Evolutionary conservation across 306 rosid species (phyloP).

Genomic region (Dalbergia cochinchinensis): DNA sequence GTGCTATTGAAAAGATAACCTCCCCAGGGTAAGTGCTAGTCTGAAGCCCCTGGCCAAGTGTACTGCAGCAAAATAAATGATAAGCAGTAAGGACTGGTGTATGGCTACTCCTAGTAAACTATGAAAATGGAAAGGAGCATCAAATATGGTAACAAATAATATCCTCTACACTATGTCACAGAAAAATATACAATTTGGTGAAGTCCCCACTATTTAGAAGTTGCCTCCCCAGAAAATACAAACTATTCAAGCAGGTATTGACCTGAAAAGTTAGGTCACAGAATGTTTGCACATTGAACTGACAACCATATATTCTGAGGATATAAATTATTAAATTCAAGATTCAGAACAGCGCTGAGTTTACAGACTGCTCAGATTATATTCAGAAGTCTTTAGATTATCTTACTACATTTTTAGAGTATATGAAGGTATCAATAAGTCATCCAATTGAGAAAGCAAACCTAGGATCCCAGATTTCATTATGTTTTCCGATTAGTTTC

Average conservation of each 20-base stretch:
- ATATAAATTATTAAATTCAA: neutral
- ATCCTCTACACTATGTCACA: neutral
- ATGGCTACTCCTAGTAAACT: neutral
- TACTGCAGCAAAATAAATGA: slow-evolving; percentile 57
- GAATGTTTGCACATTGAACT: slow-evolving; percentile 5
- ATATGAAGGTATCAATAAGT: too few species aligned
- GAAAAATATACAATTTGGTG: neutral
- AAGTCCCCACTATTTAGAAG: neutral
- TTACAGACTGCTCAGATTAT: neutral
- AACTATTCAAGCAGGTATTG: slow-evolving; percentile 19
- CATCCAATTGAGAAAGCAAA: too few species aligned
- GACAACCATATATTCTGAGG: neutral
- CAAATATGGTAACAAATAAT: slow-evolving; percentile 8
- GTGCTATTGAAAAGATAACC: slow-evolving; percentile 83
- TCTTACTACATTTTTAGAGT: too few species aligned
- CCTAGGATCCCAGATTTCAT: too few species aligned
- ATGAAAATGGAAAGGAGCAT: slow-evolving; percentile 28
- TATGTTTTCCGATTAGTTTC: too few species aligned
- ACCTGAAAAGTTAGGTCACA: neutral
- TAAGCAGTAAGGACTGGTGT: slow-evolving; percentile 7
- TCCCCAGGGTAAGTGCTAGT: slow-evolving; percentile 87
- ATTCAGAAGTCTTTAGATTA: too few species aligned
- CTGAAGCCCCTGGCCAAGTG: slow-evolving; percentile 89
- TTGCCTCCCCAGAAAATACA: slow-evolving; percentile 1
- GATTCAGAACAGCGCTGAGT: neutral